Evolutionary conservation across 495 filamentous ascomycete genomes (phyloP).

Genomic region (Xylaria intraflava): DNA sequence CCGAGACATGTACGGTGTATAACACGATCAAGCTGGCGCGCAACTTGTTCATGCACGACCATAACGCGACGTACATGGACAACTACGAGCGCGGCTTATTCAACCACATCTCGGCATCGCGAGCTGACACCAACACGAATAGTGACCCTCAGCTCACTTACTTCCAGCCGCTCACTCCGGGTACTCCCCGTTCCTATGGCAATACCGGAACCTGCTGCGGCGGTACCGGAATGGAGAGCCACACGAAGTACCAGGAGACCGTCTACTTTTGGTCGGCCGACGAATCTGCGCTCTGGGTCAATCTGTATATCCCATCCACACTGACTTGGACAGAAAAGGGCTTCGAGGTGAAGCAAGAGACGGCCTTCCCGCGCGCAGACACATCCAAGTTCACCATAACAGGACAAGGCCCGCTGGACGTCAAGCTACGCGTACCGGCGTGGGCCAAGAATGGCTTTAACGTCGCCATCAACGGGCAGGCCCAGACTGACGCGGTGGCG

Average conservation of each 20-base stretch:
- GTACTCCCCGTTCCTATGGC: conserved; percentile 22
- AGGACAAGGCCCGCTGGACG: conserved; percentile 20
- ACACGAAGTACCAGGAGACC: conserved; percentile 29
- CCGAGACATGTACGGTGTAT: conserved; percentile 29
- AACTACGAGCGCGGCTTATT: conserved; percentile 31
- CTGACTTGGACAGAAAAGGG: conserved; percentile 24
- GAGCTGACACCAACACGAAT: conserved; percentile 17
- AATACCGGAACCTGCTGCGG: conserved; percentile 31
- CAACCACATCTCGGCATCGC: conserved; percentile 25
- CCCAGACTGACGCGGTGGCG: neutral
- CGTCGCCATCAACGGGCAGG: conserved; percentile 23
- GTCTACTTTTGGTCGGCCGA: conserved; percentile 27
- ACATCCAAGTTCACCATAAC: conserved; percentile 23
- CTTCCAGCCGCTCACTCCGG: conserved; percentile 28
- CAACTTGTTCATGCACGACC: conserved; percentile 25
- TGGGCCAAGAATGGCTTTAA: conserved; percentile 24
- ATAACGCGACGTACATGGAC: conserved; percentile 29
- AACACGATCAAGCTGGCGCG: conserved; percentile 31
- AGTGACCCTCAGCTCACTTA: conserved; percentile 26
- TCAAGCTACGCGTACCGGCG: conserved; percentile 27
- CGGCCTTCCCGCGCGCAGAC: conserved; percentile 19
- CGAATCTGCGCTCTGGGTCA: conserved; percentile 25
- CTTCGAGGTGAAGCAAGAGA: conserved; percentile 26
- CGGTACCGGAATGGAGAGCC: conserved; percentile 28
- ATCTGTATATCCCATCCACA: conserved; percentile 28